Conservation (phyloP, 805 yeast genomes). For the Saturnispora zaruensis region DNA sequence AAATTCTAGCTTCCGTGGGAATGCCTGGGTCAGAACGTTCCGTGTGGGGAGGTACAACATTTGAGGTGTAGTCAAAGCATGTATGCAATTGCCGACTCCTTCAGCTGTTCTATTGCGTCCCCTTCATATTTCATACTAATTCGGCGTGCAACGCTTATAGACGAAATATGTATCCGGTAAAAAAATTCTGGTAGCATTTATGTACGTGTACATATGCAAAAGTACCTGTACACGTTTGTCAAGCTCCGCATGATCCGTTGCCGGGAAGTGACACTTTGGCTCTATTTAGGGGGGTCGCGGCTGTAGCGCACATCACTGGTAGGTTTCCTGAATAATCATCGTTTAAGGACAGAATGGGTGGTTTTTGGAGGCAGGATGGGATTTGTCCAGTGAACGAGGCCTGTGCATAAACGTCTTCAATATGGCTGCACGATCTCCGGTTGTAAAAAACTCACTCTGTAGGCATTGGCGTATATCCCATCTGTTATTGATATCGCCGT, state of each 20-base stretch:
- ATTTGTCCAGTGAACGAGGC: background rate
- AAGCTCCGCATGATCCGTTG: background rate
- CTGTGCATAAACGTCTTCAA: background rate
- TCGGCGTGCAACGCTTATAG: background rate
- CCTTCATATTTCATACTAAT: too few species aligned
- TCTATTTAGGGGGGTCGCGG: background rate
- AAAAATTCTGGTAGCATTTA: background rate
- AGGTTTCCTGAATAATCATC: background rate
- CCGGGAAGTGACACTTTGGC: background rate
- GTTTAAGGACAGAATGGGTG: background rate
- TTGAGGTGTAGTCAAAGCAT: too few species aligned
- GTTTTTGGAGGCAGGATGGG: background rate
- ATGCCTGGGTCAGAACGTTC: background rate
- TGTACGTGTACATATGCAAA: background rate
- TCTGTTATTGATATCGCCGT: conserved; percentile 28
- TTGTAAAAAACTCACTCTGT: conserved; percentile 5
- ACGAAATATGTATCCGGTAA: background rate
- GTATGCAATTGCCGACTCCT: too few species aligned
- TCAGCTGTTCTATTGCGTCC: too few species aligned
- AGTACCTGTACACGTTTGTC: background rate
- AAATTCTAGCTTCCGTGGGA: background rate
- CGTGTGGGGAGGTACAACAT: too few species aligned
- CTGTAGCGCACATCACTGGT: background rate
- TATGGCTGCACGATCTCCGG: conserved; percentile 1
- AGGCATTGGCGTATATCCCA: conserved; percentile 6